Evolutionary conservation across 805 yeast genomes (phyloP).

Genomic region (Metschnikowia aberdeeniae): DNA sequence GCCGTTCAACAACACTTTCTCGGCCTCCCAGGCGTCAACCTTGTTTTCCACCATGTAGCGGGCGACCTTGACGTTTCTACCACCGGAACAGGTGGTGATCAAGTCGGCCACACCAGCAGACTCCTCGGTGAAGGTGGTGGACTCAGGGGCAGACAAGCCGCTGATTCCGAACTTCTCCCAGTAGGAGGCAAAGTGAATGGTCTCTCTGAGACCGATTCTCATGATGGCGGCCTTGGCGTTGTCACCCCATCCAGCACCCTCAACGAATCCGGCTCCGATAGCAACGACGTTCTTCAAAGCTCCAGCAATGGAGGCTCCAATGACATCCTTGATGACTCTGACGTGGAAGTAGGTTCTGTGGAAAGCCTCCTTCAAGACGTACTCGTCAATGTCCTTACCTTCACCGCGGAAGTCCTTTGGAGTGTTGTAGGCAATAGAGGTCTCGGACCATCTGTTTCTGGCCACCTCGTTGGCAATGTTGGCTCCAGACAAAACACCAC

Average conservation of each 20-base stretch:
- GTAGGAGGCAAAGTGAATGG: conserved; percentile 36
- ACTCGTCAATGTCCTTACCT: conserved; percentile 39
- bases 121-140: conserved; percentile 41
- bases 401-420: conserved; percentile 39
- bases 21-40: conserved; percentile 40
- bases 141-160: conserved; percentile 31
- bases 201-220: conserved; percentile 44
- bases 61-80: conserved; percentile 45
- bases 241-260: conserved; percentile 48
- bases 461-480: conserved; percentile 46
- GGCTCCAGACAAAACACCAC: conserved; percentile 48
- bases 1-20: conserved; percentile 42
- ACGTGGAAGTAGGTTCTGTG: conserved; percentile 47
- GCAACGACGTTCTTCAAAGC: conserved; percentile 47
- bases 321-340: conserved; percentile 41
- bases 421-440: conserved; percentile 40
- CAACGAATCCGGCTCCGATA: conserved; percentile 44
- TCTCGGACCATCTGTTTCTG: conserved; percentile 45
- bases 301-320: conserved; percentile 45
- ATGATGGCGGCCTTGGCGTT: conserved; percentile 46
- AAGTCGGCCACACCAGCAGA: conserved; percentile 47
- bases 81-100: conserved; percentile 46
- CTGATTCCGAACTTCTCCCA: conserved; percentile 21
- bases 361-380: conserved; percentile 40
- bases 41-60: conserved; percentile 44